Base-by-base conservation (phyloP, 208 protist genomes). In the Wallacemonas collosoma region DNA sequence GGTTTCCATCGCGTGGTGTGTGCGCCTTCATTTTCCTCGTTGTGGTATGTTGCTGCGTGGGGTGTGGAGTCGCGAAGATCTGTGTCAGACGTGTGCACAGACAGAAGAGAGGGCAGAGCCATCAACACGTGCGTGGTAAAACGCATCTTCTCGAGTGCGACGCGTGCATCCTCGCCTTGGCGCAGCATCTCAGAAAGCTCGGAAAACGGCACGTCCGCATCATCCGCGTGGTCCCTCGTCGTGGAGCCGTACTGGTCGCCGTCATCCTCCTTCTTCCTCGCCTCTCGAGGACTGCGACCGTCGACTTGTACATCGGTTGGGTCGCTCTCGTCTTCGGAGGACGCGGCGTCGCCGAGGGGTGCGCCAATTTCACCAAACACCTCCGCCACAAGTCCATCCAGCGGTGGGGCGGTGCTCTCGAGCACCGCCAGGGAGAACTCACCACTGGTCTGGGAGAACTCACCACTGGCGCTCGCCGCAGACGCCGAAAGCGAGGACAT, bases 161-260 rank as follows among this genome's bases (percentile, higher is more conserved):
- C 12, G 15, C 72, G 69, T 57, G 55, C 72, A 14, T 82, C 80
- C 41, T 82, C 83, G 11, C 60, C 78, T 3, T 67, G 78, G 36
- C 83, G 82, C 73, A 91, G 77, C 45, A 76, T 76, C 73, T 86
- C 77, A 3, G 83, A 85, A 2, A 91, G 57, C 55, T 86, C 82
- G n/a, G 72, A 72, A 71, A 87, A 91, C 1, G 80, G 82, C 39
- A 76, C 11, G 11, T 85, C 82, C 36, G 61, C 51, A n/a, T 76
- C 57, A 15, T 79, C 61, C 17, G 35, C 44, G 41, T 45, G n/a
- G 26, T 26, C 26, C 26, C 26, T 26, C 26, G 26, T 26, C 26
- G 26, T 26, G 26, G 26, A 26, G 26, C 26, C 26, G 26, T 26
- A 26, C 26, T 26, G 26, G 26, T 26, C 0, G 26, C 26, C 26